Conservation (phyloP, 441 rosid species). For the Pelargonium citronellum region DNA sequence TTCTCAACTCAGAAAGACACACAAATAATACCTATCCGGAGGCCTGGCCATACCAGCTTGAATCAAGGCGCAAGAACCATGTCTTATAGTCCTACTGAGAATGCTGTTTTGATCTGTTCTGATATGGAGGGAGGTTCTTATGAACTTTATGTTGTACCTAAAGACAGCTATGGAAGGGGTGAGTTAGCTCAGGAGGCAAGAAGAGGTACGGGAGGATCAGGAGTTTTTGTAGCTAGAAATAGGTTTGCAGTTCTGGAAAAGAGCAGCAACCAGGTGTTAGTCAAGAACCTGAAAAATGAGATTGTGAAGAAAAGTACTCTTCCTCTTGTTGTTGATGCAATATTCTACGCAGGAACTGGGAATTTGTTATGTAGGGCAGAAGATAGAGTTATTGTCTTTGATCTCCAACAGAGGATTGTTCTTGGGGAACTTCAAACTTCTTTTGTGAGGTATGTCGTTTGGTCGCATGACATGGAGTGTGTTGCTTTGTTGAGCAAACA, state of each 20-base stretch:
- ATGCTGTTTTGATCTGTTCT: slow-evolving; percentile 66
- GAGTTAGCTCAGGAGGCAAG: slow-evolving; percentile 68
- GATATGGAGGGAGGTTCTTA: slow-evolving; percentile 84
- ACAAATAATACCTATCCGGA: slow-evolving; percentile 65
- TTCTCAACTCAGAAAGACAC: slow-evolving; percentile 59
- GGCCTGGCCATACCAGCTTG: slow-evolving; percentile 66
- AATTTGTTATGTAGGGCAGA: slow-evolving; percentile 70
- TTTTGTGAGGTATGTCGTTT: slow-evolving; percentile 59
- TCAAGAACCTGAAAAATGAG: slow-evolving; percentile 66
- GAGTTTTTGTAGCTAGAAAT: slow-evolving; percentile 65
- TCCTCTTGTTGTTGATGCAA: slow-evolving; percentile 58
- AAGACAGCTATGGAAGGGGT: slow-evolving; percentile 59
- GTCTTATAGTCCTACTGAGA: slow-evolving; percentile 80
- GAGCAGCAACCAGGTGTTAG: slow-evolving; percentile 59
- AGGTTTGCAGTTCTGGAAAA: slow-evolving; percentile 78
- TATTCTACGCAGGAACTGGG: slow-evolving; percentile 80
- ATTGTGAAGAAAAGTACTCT: slow-evolving; percentile 58
- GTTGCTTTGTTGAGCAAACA: slow-evolving; percentile 83
- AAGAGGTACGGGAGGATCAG: slow-evolving; percentile 67
- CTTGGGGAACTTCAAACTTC: slow-evolving; percentile 75
- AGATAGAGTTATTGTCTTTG: slow-evolving; percentile 62
- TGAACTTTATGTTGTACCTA: slow-evolving; percentile 62
- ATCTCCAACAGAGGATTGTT: slow-evolving; percentile 69
- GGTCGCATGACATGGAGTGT: slow-evolving; percentile 80
- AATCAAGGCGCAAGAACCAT: slow-evolving; percentile 78